These are phyloP conservation scores for Ocimum tenuiflorum DNA, from an alignment of 257 asterid species.

Conservation along the genomic window DNA sequence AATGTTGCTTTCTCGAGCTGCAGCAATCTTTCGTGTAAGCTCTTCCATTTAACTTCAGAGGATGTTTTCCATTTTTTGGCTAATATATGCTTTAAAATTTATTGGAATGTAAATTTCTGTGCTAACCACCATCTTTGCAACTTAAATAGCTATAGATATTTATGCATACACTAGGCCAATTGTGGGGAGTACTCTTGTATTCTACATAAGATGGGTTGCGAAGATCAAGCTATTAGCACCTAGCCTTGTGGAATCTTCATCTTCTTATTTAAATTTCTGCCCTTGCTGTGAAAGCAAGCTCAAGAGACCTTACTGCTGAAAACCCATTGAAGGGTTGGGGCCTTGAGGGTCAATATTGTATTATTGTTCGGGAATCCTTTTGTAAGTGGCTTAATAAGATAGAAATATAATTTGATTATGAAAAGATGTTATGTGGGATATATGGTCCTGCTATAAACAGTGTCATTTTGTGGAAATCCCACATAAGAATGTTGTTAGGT, in stretches of 20 bases:
- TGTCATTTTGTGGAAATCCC: background rate
- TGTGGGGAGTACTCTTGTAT: background rate
- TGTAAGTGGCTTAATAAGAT: background rate
- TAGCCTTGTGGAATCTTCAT: too few species aligned
- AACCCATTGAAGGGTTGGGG: background rate
- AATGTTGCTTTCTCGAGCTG: constrained; percentile 79
- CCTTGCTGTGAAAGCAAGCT: too few species aligned
- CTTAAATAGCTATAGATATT: background rate
- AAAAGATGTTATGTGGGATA: background rate
- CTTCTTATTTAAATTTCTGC: too few species aligned
- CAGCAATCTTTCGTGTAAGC: constrained; percentile 90
- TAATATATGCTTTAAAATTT: background rate
- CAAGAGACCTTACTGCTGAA: background rate
- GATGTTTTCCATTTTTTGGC: background rate
- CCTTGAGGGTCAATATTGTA: background rate
- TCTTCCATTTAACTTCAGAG: background rate
- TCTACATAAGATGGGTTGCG: too few species aligned
- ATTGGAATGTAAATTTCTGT: background rate
- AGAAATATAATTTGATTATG: too few species aligned
- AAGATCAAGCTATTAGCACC: too few species aligned
- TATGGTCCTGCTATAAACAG: background rate
- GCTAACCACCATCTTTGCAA: background rate
- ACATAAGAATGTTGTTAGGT: background rate
- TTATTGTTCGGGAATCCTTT: background rate
- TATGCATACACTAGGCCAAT: background rate